Evolutionary conservation across 768 basidiomycete genomes (phyloP).

Genomic region (Calocybe cyanea): DNA sequence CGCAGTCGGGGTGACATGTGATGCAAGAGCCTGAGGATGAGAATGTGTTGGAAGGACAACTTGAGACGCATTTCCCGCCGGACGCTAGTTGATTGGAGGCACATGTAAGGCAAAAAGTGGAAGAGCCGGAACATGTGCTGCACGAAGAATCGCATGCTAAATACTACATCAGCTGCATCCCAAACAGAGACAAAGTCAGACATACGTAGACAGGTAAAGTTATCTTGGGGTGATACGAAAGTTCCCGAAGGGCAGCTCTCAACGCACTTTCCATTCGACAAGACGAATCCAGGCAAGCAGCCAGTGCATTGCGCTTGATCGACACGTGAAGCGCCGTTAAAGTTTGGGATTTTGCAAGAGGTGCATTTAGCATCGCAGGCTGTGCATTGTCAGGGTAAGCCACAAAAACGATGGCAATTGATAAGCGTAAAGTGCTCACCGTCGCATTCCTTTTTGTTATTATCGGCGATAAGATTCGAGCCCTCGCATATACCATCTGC

Average conservation of each 20-base stretch:
- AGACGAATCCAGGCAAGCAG: constrained; percentile 73
- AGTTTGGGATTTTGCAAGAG: constrained; percentile 69
- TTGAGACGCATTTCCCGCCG: constrained; percentile 64
- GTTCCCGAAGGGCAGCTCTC: constrained; percentile 68
- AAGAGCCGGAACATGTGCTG: constrained; percentile 59
- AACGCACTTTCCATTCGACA: constrained; percentile 69
- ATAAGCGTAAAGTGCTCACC: constrained; percentile 44
- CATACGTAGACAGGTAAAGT: constrained; percentile 72
- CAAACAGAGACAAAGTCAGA: constrained; percentile 7
- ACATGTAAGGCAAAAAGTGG: constrained; percentile 75
- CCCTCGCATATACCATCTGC: constrained; percentile 68
- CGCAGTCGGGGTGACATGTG: constrained; percentile 79
- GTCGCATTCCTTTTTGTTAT: constrained; percentile 75
- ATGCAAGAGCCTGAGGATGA: constrained; percentile 61
- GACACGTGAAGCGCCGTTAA: constrained; percentile 63
- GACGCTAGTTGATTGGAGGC: constrained; percentile 62
- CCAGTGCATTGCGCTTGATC: constrained; percentile 68
- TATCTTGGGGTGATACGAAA: constrained; percentile 69
- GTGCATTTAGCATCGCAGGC: constrained; percentile 80
- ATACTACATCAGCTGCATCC: constrained; percentile 5
- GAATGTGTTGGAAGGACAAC: constrained; percentile 71
- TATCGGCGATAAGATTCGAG: constrained; percentile 67
- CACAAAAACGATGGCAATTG: background rate
- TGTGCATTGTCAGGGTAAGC: constrained; percentile 24
- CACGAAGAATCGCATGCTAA: constrained; percentile 54